Evolutionary conservation across 148 eudicot species (phyloP).

Genomic region (Nepenthes mirabilis): DNA sequence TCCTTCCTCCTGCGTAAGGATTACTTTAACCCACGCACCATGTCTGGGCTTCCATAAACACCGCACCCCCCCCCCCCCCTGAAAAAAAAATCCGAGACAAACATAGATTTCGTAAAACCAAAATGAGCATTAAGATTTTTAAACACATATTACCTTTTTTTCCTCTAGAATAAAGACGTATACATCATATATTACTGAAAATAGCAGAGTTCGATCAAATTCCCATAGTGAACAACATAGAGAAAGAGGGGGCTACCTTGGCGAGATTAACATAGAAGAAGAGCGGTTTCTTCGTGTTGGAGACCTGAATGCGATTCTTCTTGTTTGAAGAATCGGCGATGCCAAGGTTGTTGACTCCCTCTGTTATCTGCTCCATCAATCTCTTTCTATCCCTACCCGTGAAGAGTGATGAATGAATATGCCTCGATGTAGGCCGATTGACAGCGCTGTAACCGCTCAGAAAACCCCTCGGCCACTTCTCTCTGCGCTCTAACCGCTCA

Average conservation of each 20-base stretch:
- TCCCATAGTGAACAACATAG: neutral
- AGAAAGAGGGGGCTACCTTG: conserved; percentile 20
- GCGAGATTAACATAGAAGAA: conserved; percentile 65
- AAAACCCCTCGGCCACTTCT: conserved; percentile 19
- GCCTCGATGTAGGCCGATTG: neutral
- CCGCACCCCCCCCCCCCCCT: too few species aligned
- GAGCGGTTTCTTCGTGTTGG: conserved; percentile 62
- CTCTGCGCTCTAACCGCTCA: too few species aligned
- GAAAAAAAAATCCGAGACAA: too few species aligned
- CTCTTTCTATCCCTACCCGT: conserved; percentile 7
- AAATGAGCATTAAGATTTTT: too few species aligned
- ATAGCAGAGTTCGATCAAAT: too few species aligned
- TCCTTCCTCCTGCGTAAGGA: neutral
- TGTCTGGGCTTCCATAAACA: too few species aligned
- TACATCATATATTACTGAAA: too few species aligned
- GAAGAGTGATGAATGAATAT: neutral
- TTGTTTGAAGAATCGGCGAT: conserved; percentile 33
- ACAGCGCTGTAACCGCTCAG: neutral
- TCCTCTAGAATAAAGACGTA: too few species aligned
- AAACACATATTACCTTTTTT: too few species aligned
- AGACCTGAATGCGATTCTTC: conserved; percentile 61
- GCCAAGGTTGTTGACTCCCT: conserved; percentile 23
- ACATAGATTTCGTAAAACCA: too few species aligned
- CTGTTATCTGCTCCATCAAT: conserved; percentile 32
- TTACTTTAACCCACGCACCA: neutral